Conservation (phyloP, 1,284 basidiomycete species). For the Moesziomyces globuligerus region DNA sequence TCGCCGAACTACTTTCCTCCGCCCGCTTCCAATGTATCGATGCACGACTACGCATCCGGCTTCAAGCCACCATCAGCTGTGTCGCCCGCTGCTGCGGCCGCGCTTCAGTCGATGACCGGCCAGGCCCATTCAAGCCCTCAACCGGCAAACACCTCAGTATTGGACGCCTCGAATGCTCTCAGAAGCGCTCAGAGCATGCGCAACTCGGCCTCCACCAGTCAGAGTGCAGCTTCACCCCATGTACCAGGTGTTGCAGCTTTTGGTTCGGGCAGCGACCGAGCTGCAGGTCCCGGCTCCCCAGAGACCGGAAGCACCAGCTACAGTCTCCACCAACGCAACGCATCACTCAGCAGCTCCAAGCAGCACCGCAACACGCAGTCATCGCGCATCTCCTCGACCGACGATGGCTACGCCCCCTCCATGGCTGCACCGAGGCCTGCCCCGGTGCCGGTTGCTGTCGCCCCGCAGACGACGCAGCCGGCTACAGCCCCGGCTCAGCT, state of each 20-base stretch:
- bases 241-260: conserved; percentile 16
- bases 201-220: conserved; percentile 26
- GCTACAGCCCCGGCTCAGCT: conserved; percentile 1
- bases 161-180: conserved; percentile 32
- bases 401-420: conserved; percentile 8
- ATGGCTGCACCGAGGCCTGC: conserved; percentile 24
- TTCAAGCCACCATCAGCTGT: conserved; percentile 48
- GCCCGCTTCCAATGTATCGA: conserved; percentile 21
- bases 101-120: conserved; percentile 27
- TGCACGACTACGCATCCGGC: conserved; percentile 45
- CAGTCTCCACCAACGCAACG: conserved; percentile 29
- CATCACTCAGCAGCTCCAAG: conserved; percentile 21
- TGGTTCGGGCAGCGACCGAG: conserved; percentile 28
- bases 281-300: conserved; percentile 19
- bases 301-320: conserved; percentile 35
- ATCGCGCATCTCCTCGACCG: conserved; percentile 1
- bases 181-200: conserved; percentile 31
- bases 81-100: conserved; percentile 41
- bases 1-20: conserved; percentile 55
- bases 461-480: conserved; percentile 1
- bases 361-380: conserved; percentile 11
- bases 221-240: conserved; percentile 21
- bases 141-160: conserved; percentile 14
- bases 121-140: conserved; percentile 14
- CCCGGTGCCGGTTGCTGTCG: conserved; percentile 7